Conservation (phyloP, 2,329 filamentous ascomycete species). For the Colletotrichum sp. region DNA sequence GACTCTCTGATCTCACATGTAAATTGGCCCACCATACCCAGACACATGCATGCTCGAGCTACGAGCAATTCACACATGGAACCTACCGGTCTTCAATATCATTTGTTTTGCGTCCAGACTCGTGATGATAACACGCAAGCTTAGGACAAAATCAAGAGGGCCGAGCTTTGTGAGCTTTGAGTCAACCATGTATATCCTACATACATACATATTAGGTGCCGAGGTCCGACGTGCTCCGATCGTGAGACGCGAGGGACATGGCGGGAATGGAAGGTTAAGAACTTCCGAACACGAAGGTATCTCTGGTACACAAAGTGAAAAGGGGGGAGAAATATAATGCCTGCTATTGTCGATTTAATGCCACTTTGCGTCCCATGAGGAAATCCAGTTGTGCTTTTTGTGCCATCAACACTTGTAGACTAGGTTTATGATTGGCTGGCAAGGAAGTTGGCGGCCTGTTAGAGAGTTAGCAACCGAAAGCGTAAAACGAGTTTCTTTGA, state of each 20-base stretch:
- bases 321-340: neutral
- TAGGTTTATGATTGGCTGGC: constrained; percentile 57
- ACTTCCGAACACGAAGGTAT: constrained; percentile 4
- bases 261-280: neutral
- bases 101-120: neutral
- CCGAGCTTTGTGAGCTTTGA: constrained; percentile 5
- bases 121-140: neutral
- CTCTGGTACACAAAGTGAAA: constrained; percentile 9
- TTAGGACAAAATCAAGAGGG: neutral
- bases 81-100: neutral
- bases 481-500: neutral
- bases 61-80: neutral
- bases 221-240: neutral
- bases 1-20: neutral
- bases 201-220: constrained; percentile 8
- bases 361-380: constrained; percentile 4
- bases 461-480: neutral
- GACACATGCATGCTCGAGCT: neutral
- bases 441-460: constrained; percentile 60
- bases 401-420: neutral
- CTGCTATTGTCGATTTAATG: constrained; percentile 3
- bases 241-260: neutral
- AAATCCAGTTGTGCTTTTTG: neutral
- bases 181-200: constrained; percentile 10
- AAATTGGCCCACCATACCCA: neutral